Percentiles rank a stretch among this genome's conserved stretches.
These are phyloP conservation scores for Candida boleticola DNA, from an alignment of 805 yeast species.

Conservation along the genomic window DNA sequence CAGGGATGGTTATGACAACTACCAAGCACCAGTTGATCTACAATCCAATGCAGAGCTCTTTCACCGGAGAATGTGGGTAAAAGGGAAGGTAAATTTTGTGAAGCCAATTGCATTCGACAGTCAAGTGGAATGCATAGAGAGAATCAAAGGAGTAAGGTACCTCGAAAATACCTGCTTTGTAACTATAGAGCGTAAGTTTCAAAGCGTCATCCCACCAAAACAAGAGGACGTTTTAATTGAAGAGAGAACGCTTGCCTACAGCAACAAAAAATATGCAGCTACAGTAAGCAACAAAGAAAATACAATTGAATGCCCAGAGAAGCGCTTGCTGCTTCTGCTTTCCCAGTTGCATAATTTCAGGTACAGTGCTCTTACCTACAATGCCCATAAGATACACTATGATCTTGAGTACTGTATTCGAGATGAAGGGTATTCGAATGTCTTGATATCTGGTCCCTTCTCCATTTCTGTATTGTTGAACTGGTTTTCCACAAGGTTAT, in stretches of 20 bases:
- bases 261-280: slow-evolving; percentile 35
- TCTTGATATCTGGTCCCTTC: slow-evolving; percentile 82
- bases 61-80: slow-evolving; percentile 74
- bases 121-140: slow-evolving; percentile 51
- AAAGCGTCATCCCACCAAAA: slow-evolving; percentile 9
- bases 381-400: slow-evolving; percentile 82
- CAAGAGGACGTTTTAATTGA: slow-evolving; percentile 39
- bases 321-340: neutral
- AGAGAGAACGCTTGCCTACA: slow-evolving; percentile 58
- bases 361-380: slow-evolving; percentile 75
- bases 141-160: slow-evolving; percentile 38
- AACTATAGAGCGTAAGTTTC: slow-evolving; percentile 50
- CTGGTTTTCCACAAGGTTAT: slow-evolving; percentile 35
- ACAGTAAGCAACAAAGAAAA: too few species aligned
- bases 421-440: slow-evolving; percentile 57
- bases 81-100: slow-evolving; percentile 55
- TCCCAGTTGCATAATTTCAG: slow-evolving; percentile 31
- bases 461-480: slow-evolving; percentile 58
- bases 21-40: slow-evolving; percentile 58
- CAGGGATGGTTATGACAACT: slow-evolving; percentile 76
- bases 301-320: too few species aligned
- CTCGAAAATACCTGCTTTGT: slow-evolving; percentile 46
- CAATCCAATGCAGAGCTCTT: slow-evolving; percentile 27
- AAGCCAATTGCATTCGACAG: slow-evolving; percentile 14
- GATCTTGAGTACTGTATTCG: slow-evolving; percentile 52